Base-by-base conservation (phyloP, 495 filamentous ascomycete genomes). In the Pyrenula massariospora region DNA sequence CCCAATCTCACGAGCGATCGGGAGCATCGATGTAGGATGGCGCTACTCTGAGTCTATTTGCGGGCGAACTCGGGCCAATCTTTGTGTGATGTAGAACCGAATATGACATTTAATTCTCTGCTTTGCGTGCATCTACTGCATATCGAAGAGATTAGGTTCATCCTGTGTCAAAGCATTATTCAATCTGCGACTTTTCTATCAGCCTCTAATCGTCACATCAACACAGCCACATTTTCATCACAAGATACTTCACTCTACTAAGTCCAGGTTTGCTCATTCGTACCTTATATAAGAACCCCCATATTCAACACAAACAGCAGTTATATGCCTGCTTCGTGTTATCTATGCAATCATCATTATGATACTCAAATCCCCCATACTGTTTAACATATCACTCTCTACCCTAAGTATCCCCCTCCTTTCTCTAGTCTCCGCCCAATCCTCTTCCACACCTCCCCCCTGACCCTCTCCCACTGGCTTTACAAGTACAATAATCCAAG, bases 381-480 rank as follows among this genome's bases (percentile, higher is more conserved):
- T 42, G 15, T 15, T 15, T 8, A 42, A 5, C 8, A 5, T 42
- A 42, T 15, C 15, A 5, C 31, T 42, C 31, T 42, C 31, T 15
- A 42, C 31, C 31, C 49, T 3, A 50, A 20, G 20, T 12, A 19
- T 49, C 25, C 42, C 20, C 42, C 54, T 49, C 54, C 53, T n/a
- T n/a, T n/a, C 21, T 19, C 25, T 10, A 31, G 21, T 54, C 3
- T 22, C 53, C n/a, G 53, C 31, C 31, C 31, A 42, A 42, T 42
- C 31, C 31, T 42, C 53, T 2, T 52, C 48, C 49, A 1, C 56
- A n/a, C 19, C 56, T 19, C 11, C 50, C 1, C 25, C 49, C 49
- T 54, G 50, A 25, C 2, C 56, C 10, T 31, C 50, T 10, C 50
- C 56, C n/a, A 23, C 15, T 50, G 50, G 56, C 20, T 54, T 57